These are phyloP conservation scores for Zymoseptoria pseudotritici DNA, from an alignment of 2,329 filamentous ascomycete species.

Conservation along the genomic window DNA sequence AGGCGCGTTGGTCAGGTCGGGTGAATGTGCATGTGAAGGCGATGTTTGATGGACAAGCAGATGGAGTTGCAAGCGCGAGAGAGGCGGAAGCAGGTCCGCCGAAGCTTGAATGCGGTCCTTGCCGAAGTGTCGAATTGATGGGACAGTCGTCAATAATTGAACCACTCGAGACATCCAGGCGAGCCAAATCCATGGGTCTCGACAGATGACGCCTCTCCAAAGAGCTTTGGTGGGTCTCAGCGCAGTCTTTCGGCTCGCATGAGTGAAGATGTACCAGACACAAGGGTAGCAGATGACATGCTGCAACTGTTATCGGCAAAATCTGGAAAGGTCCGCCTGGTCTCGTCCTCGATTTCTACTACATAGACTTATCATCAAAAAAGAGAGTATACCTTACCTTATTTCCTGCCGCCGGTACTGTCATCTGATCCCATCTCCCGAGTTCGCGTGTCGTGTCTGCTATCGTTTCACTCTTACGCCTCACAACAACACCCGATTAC, in stretches of 20 bases:
- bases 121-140: too few relatives aligned
- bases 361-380: background rate
- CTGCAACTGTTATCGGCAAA: background rate
- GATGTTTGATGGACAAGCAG: constrained; percentile 3
- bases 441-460: background rate
- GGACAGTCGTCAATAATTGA: background rate
- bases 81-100: background rate
- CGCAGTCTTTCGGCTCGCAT: too few relatives aligned
- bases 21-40: constrained; percentile 1
- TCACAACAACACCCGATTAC: background rate
- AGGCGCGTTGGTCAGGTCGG: constrained; percentile 1
- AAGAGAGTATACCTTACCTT: background rate
- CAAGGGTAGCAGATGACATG: background rate
- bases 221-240: background rate
- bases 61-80: background rate
- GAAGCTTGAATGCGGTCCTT: background rate
- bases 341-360: background rate
- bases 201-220: background rate
- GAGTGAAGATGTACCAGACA: background rate
- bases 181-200: background rate
- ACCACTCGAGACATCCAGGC: background rate
- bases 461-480: background rate
- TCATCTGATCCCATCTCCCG: background rate
- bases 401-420: background rate
- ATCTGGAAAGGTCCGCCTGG: background rate